These are phyloP conservation scores for Mimosa pudica DNA, from an alignment of 306 rosid genomes.

Conservation along the genomic window DNA sequence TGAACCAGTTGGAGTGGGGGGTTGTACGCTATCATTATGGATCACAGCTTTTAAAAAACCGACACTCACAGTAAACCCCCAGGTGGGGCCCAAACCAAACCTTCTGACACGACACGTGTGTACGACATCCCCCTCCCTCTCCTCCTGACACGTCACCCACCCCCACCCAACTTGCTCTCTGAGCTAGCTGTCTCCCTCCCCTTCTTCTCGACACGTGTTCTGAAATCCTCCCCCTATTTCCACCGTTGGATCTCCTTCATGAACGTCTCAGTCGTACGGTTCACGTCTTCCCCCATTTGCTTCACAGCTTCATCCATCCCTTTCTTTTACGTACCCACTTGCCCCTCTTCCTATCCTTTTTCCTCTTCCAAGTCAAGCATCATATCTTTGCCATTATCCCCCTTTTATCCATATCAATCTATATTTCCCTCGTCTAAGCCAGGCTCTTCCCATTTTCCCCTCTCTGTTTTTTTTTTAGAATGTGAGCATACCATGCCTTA, in stretches of 20 bases:
- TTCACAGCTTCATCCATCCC: constrained; percentile 7
- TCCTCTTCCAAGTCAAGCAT: background rate
- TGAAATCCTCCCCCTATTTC: background rate
- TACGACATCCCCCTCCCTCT: constrained; percentile 5
- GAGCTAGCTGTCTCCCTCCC: constrained; percentile 26
- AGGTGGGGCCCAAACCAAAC: background rate
- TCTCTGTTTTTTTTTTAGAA: no score
- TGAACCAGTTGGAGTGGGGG: background rate
- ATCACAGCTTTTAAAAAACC: background rate
- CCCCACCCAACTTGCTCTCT: constrained; percentile 20
- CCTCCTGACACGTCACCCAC: background rate
- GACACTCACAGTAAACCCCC: background rate
- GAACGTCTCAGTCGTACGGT: constrained; percentile 28
- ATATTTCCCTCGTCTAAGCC: no score
- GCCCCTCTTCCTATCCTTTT: background rate
- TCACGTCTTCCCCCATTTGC: constrained; percentile 24
- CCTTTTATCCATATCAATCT: no score
- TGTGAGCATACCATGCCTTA: no score
- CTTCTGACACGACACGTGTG: constrained; percentile 35
- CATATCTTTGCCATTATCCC: background rate
- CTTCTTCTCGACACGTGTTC: constrained; percentile 45
- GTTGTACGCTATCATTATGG: background rate
- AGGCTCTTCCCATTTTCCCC: no score
- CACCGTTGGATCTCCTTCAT: background rate
- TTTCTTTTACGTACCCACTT: background rate